Evolutionary conservation across 2,329 filamentous ascomycete species (phyloP).

Genomic region (Hymenoscyphus occultus): DNA sequence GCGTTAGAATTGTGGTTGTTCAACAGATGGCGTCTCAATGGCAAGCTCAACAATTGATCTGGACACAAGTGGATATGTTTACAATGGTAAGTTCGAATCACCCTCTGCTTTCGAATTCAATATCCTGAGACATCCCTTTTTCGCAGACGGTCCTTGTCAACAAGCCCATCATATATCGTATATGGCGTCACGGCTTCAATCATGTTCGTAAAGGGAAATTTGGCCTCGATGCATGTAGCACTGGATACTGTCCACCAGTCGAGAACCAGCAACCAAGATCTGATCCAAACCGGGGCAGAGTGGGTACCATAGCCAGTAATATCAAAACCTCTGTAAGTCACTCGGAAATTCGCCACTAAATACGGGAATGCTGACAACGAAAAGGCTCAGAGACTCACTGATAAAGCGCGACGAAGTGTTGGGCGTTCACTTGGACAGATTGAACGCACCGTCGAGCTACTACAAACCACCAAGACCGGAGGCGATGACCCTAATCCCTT

Average conservation of each 20-base stretch:
- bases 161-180: slow-evolving; percentile 25
- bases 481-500: background rate
- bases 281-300: background rate
- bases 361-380: background rate
- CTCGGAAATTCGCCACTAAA: background rate
- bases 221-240: slow-evolving; percentile 13
- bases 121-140: background rate
- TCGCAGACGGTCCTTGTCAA: slow-evolving; percentile 27
- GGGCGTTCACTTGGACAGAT: slow-evolving; percentile 8
- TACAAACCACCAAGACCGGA: slow-evolving; percentile 9
- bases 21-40: slow-evolving; percentile 7
- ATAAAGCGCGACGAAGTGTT: slow-evolving; percentile 11
- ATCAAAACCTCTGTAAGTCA: slow-evolving; percentile 9
- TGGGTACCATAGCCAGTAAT: background rate
- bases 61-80: slow-evolving; percentile 30
- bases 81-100: slow-evolving; percentile 16
- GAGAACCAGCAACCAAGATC: slow-evolving; percentile 8
- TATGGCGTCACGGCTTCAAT: slow-evolving; percentile 23
- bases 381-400: slow-evolving; percentile 5
- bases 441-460: slow-evolving; percentile 10
- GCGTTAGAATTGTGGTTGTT: slow-evolving; percentile 14
- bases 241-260: slow-evolving; percentile 10
- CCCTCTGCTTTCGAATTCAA: background rate
- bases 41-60: slow-evolving; percentile 21
- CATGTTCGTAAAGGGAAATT: slow-evolving; percentile 20